These are phyloP conservation scores for Barnettozyma pratensis DNA, from an alignment of 805 yeast species.

Conservation along the genomic window DNA sequence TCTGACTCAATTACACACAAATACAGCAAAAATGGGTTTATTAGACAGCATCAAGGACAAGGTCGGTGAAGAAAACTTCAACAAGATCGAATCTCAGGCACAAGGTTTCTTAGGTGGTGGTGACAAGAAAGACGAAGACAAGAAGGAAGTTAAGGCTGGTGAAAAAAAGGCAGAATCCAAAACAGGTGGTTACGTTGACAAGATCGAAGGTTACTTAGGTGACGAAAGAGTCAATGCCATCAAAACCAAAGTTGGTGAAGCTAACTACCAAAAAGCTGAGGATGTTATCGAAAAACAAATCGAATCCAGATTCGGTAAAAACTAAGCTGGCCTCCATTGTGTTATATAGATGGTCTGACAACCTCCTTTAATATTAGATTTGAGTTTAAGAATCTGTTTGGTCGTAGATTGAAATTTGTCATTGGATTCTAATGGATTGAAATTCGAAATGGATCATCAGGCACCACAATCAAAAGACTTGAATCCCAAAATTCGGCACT, in stretches of 20 bases:
- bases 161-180: background rate
- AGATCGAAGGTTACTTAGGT: conserved; percentile 27
- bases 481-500: no score
- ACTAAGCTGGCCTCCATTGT: background rate
- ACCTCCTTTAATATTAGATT: no score
- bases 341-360: no score
- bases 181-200: conserved; percentile 18
- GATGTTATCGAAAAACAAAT: conserved; percentile 23
- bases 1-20: background rate
- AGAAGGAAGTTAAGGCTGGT: background rate
- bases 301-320: conserved; percentile 7
- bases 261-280: conserved; percentile 27
- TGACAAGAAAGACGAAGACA: background rate
- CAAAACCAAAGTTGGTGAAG: conserved; percentile 28
- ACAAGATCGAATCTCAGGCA: conserved; percentile 12
- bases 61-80: conserved; percentile 16
- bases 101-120: conserved; percentile 9
- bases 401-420: no score
- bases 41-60: conserved; percentile 16
- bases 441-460: no score
- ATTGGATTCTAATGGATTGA: no score
- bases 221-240: conserved; percentile 25
- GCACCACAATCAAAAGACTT: no score
- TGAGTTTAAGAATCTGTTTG: no score
- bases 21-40: conserved; percentile 17